phyloP scores from a whole-genome alignment of 345 rosid species.

The Kandelia obovata region DNA sequence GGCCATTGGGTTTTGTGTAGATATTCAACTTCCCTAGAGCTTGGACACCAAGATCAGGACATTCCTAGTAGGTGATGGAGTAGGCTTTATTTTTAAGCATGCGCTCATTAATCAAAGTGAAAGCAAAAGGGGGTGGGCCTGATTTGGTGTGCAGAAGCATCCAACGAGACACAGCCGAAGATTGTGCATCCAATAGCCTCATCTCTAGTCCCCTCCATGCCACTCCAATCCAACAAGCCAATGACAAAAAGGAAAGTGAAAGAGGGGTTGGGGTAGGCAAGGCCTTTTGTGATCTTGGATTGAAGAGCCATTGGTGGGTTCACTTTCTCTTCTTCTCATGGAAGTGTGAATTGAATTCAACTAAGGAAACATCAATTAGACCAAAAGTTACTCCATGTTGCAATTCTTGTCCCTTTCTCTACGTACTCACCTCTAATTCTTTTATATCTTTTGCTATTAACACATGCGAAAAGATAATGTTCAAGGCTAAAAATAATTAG shows the following conservation, averaged over 20 bases:
- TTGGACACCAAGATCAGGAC: no score
- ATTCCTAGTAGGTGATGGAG: no score
- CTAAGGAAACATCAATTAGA: slow-evolving; percentile 13
- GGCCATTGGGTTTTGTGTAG: no score
- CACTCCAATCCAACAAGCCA: slow-evolving; percentile 29
- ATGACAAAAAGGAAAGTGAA: slow-evolving; percentile 26
- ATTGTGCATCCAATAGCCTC: slow-evolving; percentile 8
- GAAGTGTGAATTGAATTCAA: slow-evolving; percentile 12
- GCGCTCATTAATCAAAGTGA: neutral
- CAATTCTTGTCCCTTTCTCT: slow-evolving; percentile 12
- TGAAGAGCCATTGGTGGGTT: slow-evolving; percentile 5
- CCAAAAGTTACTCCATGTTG: slow-evolving; percentile 23
- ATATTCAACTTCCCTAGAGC: no score
- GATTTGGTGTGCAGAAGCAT: slow-evolving; percentile 12
- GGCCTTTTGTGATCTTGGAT: neutral
- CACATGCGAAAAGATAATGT: slow-evolving; percentile 22
- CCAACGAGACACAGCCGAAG: slow-evolving; percentile 10
- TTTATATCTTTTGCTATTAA: slow-evolving; percentile 12
- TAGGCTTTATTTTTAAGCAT: no score
- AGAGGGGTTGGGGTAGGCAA: neutral
- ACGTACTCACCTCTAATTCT: neutral
- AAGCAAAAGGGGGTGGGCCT: neutral
- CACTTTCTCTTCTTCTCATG: slow-evolving; percentile 27
- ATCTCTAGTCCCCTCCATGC: slow-evolving; percentile 16
- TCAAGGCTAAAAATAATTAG: slow-evolving; percentile 19